phyloP scores from a whole-genome alignment of 2,329 filamentous ascomycete species.

The Aphanocladium album region DNA sequence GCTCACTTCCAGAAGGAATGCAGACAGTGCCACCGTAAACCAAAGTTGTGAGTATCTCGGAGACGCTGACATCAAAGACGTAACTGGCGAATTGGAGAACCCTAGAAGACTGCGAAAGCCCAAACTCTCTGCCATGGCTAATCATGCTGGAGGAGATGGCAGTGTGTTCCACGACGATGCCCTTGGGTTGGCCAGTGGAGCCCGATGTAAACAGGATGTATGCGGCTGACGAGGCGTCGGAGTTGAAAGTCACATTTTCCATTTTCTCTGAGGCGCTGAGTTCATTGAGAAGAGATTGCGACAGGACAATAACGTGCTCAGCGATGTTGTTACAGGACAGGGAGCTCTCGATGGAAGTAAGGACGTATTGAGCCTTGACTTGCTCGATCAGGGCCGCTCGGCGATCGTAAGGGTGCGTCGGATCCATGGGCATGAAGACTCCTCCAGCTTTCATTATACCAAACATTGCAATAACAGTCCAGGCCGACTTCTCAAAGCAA shows the following conservation, averaged over 20 bases:
- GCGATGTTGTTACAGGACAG: not conserved
- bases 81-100: slow-evolving; percentile 14
- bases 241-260: not conserved
- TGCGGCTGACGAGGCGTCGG: not conserved
- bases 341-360: not conserved
- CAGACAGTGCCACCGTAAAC: slow-evolving; percentile 8
- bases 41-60: slow-evolving; percentile 10
- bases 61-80: slow-evolving; percentile 10
- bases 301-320: not conserved
- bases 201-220: slow-evolving; percentile 8
- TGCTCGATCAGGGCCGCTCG: not conserved
- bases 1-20: slow-evolving; percentile 4
- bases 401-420: not conserved
- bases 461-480: slow-evolving; percentile 24
- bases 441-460: slow-evolving; percentile 16
- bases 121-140: not conserved
- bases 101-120: not conserved
- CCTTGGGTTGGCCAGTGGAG: not conserved
- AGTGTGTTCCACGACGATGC: not conserved
- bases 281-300: not conserved
- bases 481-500: slow-evolving; percentile 26
- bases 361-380: not conserved
- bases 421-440: slow-evolving; percentile 3
- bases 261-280: not conserved
- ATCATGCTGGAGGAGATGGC: not conserved